Conservation (phyloP, 495 filamentous ascomycete species). For the Talaromyces proteolyticus region DNA sequence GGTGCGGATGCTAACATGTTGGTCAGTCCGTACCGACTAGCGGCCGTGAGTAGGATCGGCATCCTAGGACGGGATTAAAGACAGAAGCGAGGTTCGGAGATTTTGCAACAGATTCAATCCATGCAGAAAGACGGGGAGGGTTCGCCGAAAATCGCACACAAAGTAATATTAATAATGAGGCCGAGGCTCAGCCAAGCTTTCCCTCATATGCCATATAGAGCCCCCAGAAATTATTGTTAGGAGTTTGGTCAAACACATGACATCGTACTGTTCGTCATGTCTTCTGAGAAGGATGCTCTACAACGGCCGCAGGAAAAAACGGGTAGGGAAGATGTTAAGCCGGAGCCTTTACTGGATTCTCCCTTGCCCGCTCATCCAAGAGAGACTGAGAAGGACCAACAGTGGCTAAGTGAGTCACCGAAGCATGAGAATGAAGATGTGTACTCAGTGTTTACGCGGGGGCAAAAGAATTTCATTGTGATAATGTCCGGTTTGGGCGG, state of each 20-base stretch:
- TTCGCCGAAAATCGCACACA: not conserved
- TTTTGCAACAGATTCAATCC: not conserved
- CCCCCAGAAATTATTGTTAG: not conserved
- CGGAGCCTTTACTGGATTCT: not conserved
- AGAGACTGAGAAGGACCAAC: not conserved
- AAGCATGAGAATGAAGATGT: not conserved
- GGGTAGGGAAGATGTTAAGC: not conserved
- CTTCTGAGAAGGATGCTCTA: not conserved
- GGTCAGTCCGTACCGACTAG: no score
- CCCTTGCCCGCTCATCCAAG: not conserved
- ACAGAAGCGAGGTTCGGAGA: not conserved
- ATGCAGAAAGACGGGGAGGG: not conserved
- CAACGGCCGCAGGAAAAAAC: not conserved
- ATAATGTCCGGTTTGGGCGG: conserved; percentile 16
- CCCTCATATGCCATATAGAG: not conserved
- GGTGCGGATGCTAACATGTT: not conserved
- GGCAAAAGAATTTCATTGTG: not conserved
- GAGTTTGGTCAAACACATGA: not conserved
- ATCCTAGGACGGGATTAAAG: not conserved
- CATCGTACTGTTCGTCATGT: not conserved
- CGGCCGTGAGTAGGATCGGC: not conserved
- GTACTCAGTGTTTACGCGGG: not conserved
- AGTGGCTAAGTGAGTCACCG: not conserved
- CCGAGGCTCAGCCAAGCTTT: not conserved
- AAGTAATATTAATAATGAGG: not conserved